These are phyloP conservation scores for Chenopodium quinoa DNA, from an alignment of 148 eudicot species.

Conservation along the genomic window DNA sequence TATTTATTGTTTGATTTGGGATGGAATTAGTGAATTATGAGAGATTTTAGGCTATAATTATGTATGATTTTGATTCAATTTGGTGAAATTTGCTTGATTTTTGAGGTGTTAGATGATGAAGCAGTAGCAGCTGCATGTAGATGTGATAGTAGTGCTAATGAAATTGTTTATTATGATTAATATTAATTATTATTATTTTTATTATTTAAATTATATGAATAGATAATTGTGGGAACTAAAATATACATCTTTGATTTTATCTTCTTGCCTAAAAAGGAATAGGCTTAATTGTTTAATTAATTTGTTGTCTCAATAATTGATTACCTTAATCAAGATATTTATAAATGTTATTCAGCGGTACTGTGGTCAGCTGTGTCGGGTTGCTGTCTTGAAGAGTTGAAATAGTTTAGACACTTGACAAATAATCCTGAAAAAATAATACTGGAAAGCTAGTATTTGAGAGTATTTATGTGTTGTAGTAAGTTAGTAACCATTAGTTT, in stretches of 20 bases:
- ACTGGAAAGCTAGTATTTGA: no score
- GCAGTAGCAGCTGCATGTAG: conserved; percentile 14
- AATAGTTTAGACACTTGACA: not conserved
- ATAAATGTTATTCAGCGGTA: not conserved
- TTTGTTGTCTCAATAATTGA: not conserved
- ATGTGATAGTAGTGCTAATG: not conserved
- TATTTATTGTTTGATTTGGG: no score
- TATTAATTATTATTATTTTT: not conserved
- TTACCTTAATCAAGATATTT: not conserved
- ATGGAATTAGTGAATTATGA: no score
- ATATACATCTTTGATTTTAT: not conserved
- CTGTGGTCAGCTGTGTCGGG: conserved; percentile 6
- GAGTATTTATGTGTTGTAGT: not conserved
- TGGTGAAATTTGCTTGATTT: no score
- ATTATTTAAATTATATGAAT: not conserved
- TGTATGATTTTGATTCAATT: no score
- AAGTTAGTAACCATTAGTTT: not conserved
- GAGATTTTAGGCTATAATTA: no score
- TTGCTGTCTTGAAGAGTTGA: not conserved
- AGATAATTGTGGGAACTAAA: not conserved
- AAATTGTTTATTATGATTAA: not conserved
- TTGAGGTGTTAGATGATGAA: not conserved
- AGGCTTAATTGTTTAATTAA: not conserved
- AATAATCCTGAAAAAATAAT: no score
- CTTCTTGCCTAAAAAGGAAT: not conserved